Conservation (phyloP, 2,329 filamentous ascomycete species). For the Parascedosporium putredinis region DNA sequence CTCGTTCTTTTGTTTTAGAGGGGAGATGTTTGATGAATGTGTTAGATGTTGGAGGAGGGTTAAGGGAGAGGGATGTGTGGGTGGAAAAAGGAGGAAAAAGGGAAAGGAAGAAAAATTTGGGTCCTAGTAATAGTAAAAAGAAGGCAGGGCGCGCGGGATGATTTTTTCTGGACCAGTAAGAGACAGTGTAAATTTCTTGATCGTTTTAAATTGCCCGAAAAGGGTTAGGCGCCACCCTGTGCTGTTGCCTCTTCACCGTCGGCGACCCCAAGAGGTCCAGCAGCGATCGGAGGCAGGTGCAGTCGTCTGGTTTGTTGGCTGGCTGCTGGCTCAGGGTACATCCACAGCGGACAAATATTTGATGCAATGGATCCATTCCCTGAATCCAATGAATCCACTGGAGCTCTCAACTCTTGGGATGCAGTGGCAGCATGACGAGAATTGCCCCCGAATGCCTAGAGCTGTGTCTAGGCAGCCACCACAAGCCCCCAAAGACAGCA, state of each 20-base stretch:
- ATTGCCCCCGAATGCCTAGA: too few species aligned
- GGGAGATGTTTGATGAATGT: conserved; percentile 6
- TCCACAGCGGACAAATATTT: too few species aligned
- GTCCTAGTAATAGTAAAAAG: conserved; percentile 18
- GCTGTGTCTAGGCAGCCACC: too few species aligned
- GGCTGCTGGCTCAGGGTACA: too few species aligned
- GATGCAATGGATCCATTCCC: too few species aligned
- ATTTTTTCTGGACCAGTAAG: conserved; percentile 6
- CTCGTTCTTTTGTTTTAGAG: background rate
- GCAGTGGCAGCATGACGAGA: too few species aligned
- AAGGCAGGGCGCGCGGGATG: conserved; percentile 9
- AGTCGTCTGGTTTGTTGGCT: too few species aligned
- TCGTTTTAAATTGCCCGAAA: background rate
- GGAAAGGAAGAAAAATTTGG: conserved; percentile 15
- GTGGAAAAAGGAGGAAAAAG: conserved; percentile 21
- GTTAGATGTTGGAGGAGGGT: background rate
- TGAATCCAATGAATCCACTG: too few species aligned
- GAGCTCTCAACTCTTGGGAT: too few species aligned
- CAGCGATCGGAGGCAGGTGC: too few species aligned
- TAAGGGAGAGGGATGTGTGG: conserved; percentile 10
- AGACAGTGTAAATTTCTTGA: conserved; percentile 3
- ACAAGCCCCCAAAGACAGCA: too few species aligned
- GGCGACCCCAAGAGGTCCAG: conserved; percentile 5
- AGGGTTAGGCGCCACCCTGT: conserved; percentile 2
- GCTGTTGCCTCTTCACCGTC: conserved; percentile 3